Base-by-base conservation (phyloP, 257 asterid species). In the Fraxinus americana region DNA sequence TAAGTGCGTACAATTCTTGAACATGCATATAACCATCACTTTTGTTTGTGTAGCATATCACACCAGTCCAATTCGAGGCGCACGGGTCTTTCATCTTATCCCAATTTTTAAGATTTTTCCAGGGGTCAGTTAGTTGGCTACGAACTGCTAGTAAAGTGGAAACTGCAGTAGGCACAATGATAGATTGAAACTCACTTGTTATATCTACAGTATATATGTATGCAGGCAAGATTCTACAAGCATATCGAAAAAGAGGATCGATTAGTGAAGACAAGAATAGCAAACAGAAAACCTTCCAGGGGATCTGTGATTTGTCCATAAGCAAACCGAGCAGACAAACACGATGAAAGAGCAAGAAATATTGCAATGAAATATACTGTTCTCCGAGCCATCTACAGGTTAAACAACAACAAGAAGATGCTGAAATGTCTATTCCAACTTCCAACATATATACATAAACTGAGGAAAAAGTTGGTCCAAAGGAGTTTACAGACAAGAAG, bases 1-100 rank as follows among this genome's bases (percentile, higher is more conserved):
- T 65, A 32, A 5, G 43, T 50, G 4, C 88, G 5, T 82, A 86
- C 90, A 86, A 79, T 78, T 86, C 90, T 29, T 48, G 38, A 34
- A 86, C 88, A 67, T 86, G 90, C 50, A 16, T 39, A 75, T 77
- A 86, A 68, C 90, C 90, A 84, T 84, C 90, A 19, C 75, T 72
- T 0, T 5, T 5, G 34, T 71, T 57, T 2, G 1, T 0, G 50
- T 17, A 17, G 79, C 86, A 86, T 27, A 11, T 75, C 73, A 86
- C 80, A 54, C 90, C 88, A 12, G 67, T 80, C 88, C 90, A 86
- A 5, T 84, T 73, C 1, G 85, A 38, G 63, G 70, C 21, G 57
- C 90, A 86, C 17, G 90, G 90, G 65, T 86, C 90, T 5, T 1
- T 4, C 78, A 71, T 84, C 83, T 77, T 72, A 5, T 74, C 80